Evolutionary conservation across 2,329 filamentous ascomycete species (phyloP).

Genomic region (Thelonectria discophora): DNA sequence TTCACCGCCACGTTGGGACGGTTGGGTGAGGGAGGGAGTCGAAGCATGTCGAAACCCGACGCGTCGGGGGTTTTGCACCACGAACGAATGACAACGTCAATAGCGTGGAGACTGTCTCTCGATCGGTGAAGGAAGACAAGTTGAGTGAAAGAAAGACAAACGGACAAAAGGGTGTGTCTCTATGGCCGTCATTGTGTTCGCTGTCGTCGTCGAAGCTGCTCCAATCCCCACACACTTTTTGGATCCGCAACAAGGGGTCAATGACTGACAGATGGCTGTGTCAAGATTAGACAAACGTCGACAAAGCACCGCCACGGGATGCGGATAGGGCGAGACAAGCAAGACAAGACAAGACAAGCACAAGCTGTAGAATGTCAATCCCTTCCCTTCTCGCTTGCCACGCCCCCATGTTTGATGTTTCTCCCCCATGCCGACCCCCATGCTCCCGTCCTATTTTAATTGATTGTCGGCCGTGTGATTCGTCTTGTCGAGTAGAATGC

Average conservation of each 20-base stretch:
- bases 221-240: conserved; percentile 29
- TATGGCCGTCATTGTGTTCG: conserved; percentile 22
- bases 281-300: conserved; percentile 12
- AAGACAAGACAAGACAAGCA: no score
- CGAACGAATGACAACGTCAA: neutral
- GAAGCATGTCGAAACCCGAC: conserved; percentile 24
- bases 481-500: no score
- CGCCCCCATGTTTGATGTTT: conserved; percentile 17
- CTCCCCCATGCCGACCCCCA: conserved; percentile 15
- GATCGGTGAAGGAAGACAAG: conserved; percentile 28
- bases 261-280: conserved; percentile 21
- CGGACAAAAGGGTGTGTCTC: conserved; percentile 27
- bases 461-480: neutral
- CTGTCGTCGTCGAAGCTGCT: conserved; percentile 18
- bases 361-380: conserved; percentile 8
- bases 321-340: conserved; percentile 22
- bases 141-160: neutral
- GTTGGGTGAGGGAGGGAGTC: conserved; percentile 24
- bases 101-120: conserved; percentile 27
- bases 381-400: conserved; percentile 13
- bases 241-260: conserved; percentile 24
- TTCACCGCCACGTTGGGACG: conserved; percentile 36
- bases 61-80: conserved; percentile 5
- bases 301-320: no score
- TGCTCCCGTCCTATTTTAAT: neutral